These are phyloP conservation scores for Naganishia albida DNA, from an alignment of 1,284 basidiomycete genomes.

Conservation along the genomic window DNA sequence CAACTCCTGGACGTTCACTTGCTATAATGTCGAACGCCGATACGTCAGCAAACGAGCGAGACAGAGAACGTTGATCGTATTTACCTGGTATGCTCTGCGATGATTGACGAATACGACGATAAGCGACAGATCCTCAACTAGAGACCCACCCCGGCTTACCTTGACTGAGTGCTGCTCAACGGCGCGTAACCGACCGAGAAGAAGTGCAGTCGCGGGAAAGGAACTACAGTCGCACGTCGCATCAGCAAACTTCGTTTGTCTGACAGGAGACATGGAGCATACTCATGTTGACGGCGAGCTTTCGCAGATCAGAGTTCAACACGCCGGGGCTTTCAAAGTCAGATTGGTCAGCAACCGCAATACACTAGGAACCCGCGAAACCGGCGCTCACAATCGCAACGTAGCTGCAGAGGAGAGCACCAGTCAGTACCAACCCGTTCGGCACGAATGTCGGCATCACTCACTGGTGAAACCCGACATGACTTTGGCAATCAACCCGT, in stretches of 20 bases:
- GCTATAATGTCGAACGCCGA: slow-evolving; percentile 45
- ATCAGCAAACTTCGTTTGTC: background rate
- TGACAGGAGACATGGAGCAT: background rate
- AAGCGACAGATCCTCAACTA: slow-evolving; percentile 53
- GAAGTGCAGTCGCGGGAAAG: slow-evolving; percentile 98
- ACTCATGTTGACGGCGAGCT: slow-evolving; percentile 94
- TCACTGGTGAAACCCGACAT: slow-evolving; percentile 91
- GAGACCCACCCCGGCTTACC: slow-evolving; percentile 49
- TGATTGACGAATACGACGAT: background rate
- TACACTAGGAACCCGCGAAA: background rate
- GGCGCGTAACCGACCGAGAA: slow-evolving; percentile 98
- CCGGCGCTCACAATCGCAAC: slow-evolving; percentile 29
- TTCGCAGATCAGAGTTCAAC: slow-evolving; percentile 95
- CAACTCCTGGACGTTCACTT: slow-evolving; percentile 91
- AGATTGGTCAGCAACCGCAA: too few species aligned
- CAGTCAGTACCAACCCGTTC: background rate
- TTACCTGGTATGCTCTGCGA: slow-evolving; percentile 20
- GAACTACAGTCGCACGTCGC: slow-evolving; percentile 57
- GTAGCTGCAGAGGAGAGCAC: slow-evolving; percentile 8
- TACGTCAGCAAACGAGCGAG: background rate
- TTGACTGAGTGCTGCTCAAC: slow-evolving; percentile 65
- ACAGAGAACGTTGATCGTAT: background rate
- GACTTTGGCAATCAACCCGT: slow-evolving; percentile 94
- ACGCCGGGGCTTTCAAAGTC: slow-evolving; percentile 71
- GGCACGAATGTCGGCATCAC: background rate